phyloP scores from a whole-genome alignment of 495 filamentous ascomycete genomes.

The Neurospora hispaniola region DNA sequence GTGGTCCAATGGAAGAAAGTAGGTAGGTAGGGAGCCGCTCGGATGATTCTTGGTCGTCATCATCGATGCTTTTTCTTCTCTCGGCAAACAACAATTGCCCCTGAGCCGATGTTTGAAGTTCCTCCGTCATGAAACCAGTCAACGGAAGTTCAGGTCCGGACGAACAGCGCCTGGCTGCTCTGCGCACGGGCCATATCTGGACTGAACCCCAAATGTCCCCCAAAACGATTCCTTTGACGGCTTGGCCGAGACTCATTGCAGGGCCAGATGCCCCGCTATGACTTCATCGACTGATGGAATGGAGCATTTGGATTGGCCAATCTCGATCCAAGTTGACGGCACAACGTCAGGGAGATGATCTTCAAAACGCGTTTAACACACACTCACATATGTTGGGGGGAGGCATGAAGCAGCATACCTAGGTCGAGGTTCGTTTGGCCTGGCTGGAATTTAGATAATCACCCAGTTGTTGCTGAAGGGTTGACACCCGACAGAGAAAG shows the following conservation, averaged over 20 bases:
- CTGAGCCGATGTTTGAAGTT: neutral
- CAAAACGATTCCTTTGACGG: neutral
- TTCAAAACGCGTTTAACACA: neutral
- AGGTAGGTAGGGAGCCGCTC: neutral
- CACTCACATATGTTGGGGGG: neutral
- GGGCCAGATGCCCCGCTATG: neutral
- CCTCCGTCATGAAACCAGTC: too few species aligned
- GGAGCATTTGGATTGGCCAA: neutral
- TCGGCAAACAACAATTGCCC: neutral
- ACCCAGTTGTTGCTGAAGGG: neutral
- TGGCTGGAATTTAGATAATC: neutral
- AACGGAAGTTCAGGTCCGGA: neutral
- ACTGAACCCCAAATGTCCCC: neutral
- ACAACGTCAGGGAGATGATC: neutral
- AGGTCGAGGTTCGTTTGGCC: too few species aligned
- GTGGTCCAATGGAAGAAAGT: neutral
- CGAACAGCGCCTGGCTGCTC: neutral
- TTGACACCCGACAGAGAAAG: neutral
- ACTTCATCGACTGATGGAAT: neutral
- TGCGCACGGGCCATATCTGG: neutral
- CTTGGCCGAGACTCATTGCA: neutral
- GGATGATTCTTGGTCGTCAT: neutral
- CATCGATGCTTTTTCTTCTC: neutral
- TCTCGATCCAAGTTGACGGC: neutral
- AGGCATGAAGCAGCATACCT: neutral